A percentile compares a stretch with the other conserved stretches of the same genome.
These are phyloP conservation scores for Boletus speciosus DNA, from an alignment of 768 basidiomycete genomes.

Conservation along the genomic window DNA sequence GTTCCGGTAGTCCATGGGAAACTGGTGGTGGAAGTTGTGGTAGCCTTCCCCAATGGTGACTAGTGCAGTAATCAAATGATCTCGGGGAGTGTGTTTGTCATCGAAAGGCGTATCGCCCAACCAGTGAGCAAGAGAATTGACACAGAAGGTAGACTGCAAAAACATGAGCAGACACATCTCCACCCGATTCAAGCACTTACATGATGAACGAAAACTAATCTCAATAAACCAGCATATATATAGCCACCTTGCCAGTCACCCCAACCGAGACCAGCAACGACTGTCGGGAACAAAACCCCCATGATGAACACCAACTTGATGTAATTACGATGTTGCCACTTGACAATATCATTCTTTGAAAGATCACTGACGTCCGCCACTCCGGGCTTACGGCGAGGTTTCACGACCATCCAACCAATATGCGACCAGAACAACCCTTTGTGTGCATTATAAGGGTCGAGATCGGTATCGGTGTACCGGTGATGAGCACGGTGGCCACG, in stretches of 20 bases:
- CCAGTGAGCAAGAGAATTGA: constrained; percentile 97
- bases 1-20: constrained; percentile 97
- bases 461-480: constrained; percentile 94
- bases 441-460: constrained; percentile 94
- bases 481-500: constrained; percentile 97
- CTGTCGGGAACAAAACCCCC: constrained; percentile 70
- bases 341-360: constrained; percentile 71
- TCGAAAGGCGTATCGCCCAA: constrained; percentile 91
- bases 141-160: constrained; percentile 88
- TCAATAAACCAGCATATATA: constrained; percentile 75
- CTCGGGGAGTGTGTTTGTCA: constrained; percentile 90
- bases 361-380: constrained; percentile 88
- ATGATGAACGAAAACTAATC: constrained; percentile 85
- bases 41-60: constrained; percentile 95
- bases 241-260: constrained; percentile 84
- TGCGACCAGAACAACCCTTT: constrained; percentile 86
- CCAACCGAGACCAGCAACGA: constrained; percentile 79
- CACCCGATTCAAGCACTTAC: constrained; percentile 39
- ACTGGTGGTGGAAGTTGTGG: constrained; percentile 97
- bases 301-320: constrained; percentile 63
- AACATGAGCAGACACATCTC: neutral
- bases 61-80: constrained; percentile 85
- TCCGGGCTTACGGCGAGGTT: constrained; percentile 85
- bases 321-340: constrained; percentile 88
- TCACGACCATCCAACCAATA: constrained; percentile 91